Conservation (phyloP, 768 basidiomycete species). For the Cantharellus cinnabarinus region DNA sequence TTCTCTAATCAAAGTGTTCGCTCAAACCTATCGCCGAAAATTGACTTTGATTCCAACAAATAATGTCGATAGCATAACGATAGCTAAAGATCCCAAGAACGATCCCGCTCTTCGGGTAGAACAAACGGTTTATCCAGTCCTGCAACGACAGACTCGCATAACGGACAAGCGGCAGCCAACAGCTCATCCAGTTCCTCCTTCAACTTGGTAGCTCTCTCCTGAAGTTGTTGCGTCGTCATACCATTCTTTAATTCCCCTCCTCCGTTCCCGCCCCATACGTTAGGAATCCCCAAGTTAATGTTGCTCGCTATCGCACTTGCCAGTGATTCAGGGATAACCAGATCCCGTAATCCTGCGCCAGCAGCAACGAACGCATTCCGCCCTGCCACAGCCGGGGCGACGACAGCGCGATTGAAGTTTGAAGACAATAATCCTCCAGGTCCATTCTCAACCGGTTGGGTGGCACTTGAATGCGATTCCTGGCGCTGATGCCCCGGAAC, state of each 20-base stretch:
- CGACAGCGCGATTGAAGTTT: slow-evolving; percentile 26
- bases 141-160: slow-evolving; percentile 78
- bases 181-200: slow-evolving; percentile 75
- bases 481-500: slow-evolving; percentile 31
- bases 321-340: slow-evolving; percentile 86
- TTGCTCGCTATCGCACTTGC: slow-evolving; percentile 40
- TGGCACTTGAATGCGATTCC: slow-evolving; percentile 15
- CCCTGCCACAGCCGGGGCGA: slow-evolving; percentile 6
- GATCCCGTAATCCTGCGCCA: slow-evolving; percentile 72
- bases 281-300: not conserved
- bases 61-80: not conserved
- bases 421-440: slow-evolving; percentile 41
- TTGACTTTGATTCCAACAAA: not conserved
- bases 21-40: not conserved
- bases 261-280: slow-evolving; percentile 12
- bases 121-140: slow-evolving; percentile 79
- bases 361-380: slow-evolving; percentile 28
- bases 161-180: slow-evolving; percentile 71
- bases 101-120: slow-evolving; percentile 53
- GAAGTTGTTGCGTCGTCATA: slow-evolving; percentile 16
- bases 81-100: slow-evolving; percentile 48
- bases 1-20: not conserved
- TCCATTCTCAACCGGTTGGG: too few relatives aligned
- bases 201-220: slow-evolving; percentile 46
- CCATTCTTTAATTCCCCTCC: slow-evolving; percentile 19